These are phyloP conservation scores for Ambrosia artemisiifolia DNA, from an alignment of 129 eudicot genomes.

Conservation along the genomic window DNA sequence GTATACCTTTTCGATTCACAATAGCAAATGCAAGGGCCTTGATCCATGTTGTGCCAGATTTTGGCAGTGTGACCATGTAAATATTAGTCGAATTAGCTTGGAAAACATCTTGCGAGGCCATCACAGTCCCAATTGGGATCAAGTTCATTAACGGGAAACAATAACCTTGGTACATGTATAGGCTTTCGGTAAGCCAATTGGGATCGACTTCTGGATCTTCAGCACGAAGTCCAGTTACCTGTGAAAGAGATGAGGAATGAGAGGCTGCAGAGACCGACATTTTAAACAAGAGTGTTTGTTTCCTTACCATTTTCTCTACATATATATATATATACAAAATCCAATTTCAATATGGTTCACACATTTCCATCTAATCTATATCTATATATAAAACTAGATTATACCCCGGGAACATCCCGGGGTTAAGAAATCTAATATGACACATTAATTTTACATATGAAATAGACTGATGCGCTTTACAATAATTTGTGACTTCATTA, in stretches of 20 bases:
- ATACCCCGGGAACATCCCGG: too few relatives aligned
- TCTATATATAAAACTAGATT: too few relatives aligned
- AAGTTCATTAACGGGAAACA: constrained; percentile 27
- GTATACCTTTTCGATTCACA: constrained; percentile 14
- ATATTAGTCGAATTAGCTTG: constrained; percentile 38
- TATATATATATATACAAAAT: too few relatives aligned
- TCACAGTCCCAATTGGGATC: constrained; percentile 1
- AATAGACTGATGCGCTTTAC: too few relatives aligned
- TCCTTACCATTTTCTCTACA: too few relatives aligned
- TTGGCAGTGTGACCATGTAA: constrained; percentile 33
- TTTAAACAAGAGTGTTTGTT: too few relatives aligned
- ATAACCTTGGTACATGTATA: constrained; percentile 34
- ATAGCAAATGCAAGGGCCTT: constrained; percentile 41
- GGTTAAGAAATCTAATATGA: too few relatives aligned
- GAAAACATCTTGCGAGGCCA: constrained; percentile 30
- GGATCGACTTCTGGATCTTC: background rate
- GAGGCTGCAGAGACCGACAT: background rate
- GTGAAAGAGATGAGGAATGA: background rate
- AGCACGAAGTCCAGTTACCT: background rate
- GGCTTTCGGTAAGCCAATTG: constrained; percentile 31
- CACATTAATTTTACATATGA: too few relatives aligned
- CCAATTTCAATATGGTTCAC: too few relatives aligned
- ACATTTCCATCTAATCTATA: too few relatives aligned
- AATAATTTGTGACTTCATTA: too few relatives aligned
- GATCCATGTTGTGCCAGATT: constrained; percentile 55